Evolutionary conservation across 768 basidiomycete genomes (phyloP).

Genomic region (Rickenella mellea): DNA sequence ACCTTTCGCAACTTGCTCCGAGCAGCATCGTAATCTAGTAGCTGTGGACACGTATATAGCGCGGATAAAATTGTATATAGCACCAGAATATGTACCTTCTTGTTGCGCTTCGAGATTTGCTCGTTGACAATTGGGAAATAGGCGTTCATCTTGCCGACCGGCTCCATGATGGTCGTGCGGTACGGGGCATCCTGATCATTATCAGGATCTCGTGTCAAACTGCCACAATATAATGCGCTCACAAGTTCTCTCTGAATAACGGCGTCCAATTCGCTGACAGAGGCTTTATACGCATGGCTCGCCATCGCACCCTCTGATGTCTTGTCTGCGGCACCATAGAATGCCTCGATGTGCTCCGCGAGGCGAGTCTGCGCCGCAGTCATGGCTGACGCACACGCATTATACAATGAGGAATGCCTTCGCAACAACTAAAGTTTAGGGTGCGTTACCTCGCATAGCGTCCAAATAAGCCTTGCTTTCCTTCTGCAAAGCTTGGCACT

Average conservation of each 20-base stretch:
- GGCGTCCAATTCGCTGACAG: slow-evolving; percentile 87
- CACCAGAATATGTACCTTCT: slow-evolving; percentile 58
- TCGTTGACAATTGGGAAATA: slow-evolving; percentile 93
- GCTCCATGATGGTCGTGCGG: slow-evolving; percentile 90
- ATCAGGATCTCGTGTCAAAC: not conserved
- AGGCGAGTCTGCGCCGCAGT: slow-evolving; percentile 85
- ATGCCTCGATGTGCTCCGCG: slow-evolving; percentile 87
- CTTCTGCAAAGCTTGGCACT: slow-evolving; percentile 86
- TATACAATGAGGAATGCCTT: not conserved
- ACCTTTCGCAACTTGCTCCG: slow-evolving; percentile 84
- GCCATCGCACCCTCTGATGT: slow-evolving; percentile 92
- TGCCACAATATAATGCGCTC: slow-evolving; percentile 17
- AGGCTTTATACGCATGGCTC: slow-evolving; percentile 90
- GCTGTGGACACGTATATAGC: slow-evolving; percentile 31
- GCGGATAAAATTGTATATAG: not conserved
- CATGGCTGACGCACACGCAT: slow-evolving; percentile 54
- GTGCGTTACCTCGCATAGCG: slow-evolving; percentile 76
- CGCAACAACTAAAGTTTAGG: not conserved
- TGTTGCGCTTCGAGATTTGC: slow-evolving; percentile 88
- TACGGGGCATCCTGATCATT: slow-evolving; percentile 76
- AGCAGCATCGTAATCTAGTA: slow-evolving; percentile 92
- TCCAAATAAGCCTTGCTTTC: slow-evolving; percentile 93
- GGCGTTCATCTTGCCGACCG: slow-evolving; percentile 91
- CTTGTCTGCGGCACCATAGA: slow-evolving; percentile 81
- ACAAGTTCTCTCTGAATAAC: slow-evolving; percentile 82